phyloP scores from a whole-genome alignment of 441 rosid species.

The Syzygium malaccense region DNA sequence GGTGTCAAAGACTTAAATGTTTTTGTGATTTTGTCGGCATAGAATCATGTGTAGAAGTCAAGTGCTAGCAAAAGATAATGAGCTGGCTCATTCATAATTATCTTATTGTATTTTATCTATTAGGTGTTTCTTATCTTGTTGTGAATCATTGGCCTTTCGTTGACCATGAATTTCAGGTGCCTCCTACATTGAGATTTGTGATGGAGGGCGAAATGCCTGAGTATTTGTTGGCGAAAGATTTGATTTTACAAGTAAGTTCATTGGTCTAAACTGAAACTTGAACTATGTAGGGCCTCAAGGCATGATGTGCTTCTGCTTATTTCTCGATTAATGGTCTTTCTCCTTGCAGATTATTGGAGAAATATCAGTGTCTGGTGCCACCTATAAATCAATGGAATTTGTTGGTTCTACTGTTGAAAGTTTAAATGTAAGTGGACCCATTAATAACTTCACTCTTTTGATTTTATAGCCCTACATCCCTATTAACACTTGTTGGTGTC shows the following conservation, averaged over 20 bases:
- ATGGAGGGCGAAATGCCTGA: conserved; percentile 97
- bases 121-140: not conserved
- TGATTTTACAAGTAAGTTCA: conserved; percentile 83
- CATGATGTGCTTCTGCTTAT: not conserved
- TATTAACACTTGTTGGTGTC: not conserved
- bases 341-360: conserved; percentile 84
- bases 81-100: not conserved
- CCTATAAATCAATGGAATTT: conserved; percentile 96
- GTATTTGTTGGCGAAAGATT: conserved; percentile 89
- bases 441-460: not conserved
- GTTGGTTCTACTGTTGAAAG: conserved; percentile 87
- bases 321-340: not conserved
- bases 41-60: not conserved
- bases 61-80: not conserved
- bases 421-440: conserved; percentile 48
- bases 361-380: conserved; percentile 95
- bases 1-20: not conserved
- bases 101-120: not conserved
- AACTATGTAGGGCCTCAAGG: not conserved
- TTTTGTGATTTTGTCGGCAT: not conserved
- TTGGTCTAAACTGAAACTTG: not conserved
- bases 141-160: not conserved
- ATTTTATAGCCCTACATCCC: not conserved
- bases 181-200: conserved; percentile 87
- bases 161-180: conserved; percentile 49